Percentiles rank a stretch among this genome's conserved stretches.
These are phyloP conservation scores for Monascus purpureus DNA, from an alignment of 495 filamentous ascomycete genomes.

Conservation along the genomic window DNA sequence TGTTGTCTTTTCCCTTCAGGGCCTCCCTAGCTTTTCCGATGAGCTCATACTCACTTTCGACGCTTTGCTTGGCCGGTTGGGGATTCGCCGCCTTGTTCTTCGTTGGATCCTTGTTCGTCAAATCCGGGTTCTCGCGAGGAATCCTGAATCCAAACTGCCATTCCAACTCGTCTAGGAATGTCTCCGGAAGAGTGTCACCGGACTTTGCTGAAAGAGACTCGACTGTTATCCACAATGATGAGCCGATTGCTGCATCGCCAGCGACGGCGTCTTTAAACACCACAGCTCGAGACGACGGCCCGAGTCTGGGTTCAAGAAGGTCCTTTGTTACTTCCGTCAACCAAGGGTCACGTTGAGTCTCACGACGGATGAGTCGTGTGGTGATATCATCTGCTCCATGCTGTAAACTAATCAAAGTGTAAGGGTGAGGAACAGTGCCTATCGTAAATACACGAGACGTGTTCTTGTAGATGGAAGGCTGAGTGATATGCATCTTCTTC, in stretches of 20 bases:
- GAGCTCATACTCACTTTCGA: conserved; percentile 43
- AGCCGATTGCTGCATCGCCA: conserved; percentile 38
- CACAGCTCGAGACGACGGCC: conserved; percentile 48
- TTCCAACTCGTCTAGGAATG: conserved; percentile 50
- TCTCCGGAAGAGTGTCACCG: conserved; percentile 24
- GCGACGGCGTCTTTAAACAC: conserved; percentile 76
- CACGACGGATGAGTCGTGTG: conserved; percentile 55
- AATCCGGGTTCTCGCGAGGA: conserved; percentile 39
- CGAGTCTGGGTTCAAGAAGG: conserved; percentile 44
- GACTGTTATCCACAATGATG: conserved; percentile 68
- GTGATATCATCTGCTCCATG: conserved; percentile 39
- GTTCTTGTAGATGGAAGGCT: conserved; percentile 45
- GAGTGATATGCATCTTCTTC: conserved; percentile 41
- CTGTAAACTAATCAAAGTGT: conserved; percentile 56
- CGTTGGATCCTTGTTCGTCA: conserved; percentile 36
- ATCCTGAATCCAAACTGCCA: conserved; percentile 84
- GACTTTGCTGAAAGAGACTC: conserved; percentile 40
- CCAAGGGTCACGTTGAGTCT: conserved; percentile 72
- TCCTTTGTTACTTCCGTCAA: conserved; percentile 56
- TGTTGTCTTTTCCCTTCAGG: conserved; percentile 24
- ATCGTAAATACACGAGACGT: conserved; percentile 59
- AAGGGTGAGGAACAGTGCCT: conserved; percentile 80
- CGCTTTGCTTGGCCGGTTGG: conserved; percentile 31
- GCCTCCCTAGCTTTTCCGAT: conserved; percentile 44
- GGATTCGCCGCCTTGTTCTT: conserved; percentile 24